phyloP scores from a whole-genome alignment of 78 protist species.

The Dictyostelium purpureum region DNA sequence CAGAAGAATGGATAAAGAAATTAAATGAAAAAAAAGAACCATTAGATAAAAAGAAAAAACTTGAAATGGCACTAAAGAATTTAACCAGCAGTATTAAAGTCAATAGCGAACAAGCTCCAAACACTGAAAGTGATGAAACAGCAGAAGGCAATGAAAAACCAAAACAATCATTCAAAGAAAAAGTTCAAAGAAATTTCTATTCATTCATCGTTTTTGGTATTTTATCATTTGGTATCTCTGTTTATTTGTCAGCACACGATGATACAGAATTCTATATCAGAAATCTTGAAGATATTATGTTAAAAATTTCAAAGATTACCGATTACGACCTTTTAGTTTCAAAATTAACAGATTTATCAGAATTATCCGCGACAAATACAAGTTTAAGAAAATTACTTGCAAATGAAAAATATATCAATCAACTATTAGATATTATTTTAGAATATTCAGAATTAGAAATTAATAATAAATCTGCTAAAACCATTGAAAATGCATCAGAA shows the following conservation, averaged over 20 bases:
- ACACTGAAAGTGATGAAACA: not conserved
- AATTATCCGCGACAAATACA: slow-evolving; percentile 14
- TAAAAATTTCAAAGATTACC: not conserved
- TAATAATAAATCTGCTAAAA: slow-evolving; percentile 31
- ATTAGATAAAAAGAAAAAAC: no score
- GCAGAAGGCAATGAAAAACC: not conserved
- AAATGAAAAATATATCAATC: slow-evolving; percentile 15
- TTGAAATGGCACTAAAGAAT: no score
- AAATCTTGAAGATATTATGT: not conserved
- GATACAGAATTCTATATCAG: slow-evolving; percentile 38
- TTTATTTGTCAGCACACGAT: slow-evolving; percentile 33
- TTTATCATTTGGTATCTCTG: slow-evolving; percentile 46
- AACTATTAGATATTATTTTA: slow-evolving; percentile 29
- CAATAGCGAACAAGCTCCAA: not conserved
- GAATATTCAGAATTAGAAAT: slow-evolving; percentile 47
- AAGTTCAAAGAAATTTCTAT: slow-evolving; percentile 5
- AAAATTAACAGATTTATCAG: slow-evolving; percentile 2
- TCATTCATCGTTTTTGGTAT: slow-evolving; percentile 56
- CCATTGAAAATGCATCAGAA: slow-evolving; percentile 34
- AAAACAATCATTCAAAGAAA: not conserved
- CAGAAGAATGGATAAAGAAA: no score
- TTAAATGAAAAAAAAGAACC: no score
- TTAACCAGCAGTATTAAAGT: not conserved
- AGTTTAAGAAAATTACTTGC: slow-evolving; percentile 25
- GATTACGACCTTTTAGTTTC: slow-evolving; percentile 12